Percentiles rank a stretch among this genome's conserved stretches.
Conservation (phyloP, 1,139 yeast genomes). For the Lodderomyces pseudojiufengensis region DNA sequence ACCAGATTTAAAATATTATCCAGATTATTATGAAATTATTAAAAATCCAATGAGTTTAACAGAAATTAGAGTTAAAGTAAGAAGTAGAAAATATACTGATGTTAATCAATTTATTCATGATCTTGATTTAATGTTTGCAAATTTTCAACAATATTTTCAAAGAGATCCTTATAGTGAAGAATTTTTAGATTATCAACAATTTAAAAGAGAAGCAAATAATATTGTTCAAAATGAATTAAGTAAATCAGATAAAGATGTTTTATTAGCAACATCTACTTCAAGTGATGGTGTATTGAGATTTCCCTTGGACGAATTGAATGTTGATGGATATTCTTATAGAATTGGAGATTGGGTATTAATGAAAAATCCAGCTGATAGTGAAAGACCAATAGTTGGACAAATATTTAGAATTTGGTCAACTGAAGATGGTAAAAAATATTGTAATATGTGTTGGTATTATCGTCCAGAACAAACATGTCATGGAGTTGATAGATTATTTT, state of each 20-base stretch:
- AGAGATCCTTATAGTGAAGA: slow-evolving; percentile 61
- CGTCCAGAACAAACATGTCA: slow-evolving; percentile 98
- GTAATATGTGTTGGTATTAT: slow-evolving; percentile 96
- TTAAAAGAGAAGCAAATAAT: slow-evolving; percentile 60
- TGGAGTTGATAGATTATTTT: slow-evolving; percentile 81
- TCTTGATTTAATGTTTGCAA: slow-evolving; percentile 68
- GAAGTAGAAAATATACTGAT: slow-evolving; percentile 74
- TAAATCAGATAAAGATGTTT: slow-evolving; percentile 78
- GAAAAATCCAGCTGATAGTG: slow-evolving; percentile 79
- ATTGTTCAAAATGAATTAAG: slow-evolving; percentile 68
- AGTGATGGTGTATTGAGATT: slow-evolving; percentile 56
- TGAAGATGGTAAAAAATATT: slow-evolving; percentile 78
- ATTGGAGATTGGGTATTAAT: slow-evolving; percentile 96
- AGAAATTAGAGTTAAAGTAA: slow-evolving; percentile 76
- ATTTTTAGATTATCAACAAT: slow-evolving; percentile 33
- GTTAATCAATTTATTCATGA: slow-evolving; percentile 78
- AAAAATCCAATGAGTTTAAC: slow-evolving; percentile 76
- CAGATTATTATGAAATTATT: slow-evolving; percentile 65
- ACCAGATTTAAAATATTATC: slow-evolving; percentile 66
- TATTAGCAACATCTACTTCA: slow-evolving; percentile 61
- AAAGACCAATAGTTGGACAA: slow-evolving; percentile 91
- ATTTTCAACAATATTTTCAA: slow-evolving; percentile 61
- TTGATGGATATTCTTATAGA: slow-evolving; percentile 67
- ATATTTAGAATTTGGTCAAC: slow-evolving; percentile 89
- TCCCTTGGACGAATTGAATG: slow-evolving; percentile 73